Percentiles rank a stretch among this genome's conserved stretches.
These are phyloP conservation scores for Phaseolus lunatus DNA, from an alignment of 306 rosid species.

Conservation along the genomic window DNA sequence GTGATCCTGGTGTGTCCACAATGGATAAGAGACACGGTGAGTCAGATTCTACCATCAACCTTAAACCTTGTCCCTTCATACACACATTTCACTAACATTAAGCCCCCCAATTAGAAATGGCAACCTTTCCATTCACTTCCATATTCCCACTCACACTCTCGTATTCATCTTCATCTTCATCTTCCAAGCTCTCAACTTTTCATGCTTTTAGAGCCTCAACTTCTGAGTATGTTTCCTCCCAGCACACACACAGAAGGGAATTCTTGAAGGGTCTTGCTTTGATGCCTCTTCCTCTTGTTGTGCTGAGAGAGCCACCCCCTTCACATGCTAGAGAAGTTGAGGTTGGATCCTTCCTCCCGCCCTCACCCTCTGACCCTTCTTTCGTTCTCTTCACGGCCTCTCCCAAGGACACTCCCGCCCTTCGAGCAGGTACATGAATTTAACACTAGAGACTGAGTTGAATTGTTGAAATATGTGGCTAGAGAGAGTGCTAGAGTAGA, in stretches of 20 bases:
- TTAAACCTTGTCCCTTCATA: slow-evolving; percentile 40
- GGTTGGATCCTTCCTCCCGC: slow-evolving; percentile 87
- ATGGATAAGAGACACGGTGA: slow-evolving; percentile 42
- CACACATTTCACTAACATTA: not conserved
- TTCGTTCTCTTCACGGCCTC: slow-evolving; percentile 91
- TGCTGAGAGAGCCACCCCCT: slow-evolving; percentile 45
- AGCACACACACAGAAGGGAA: slow-evolving; percentile 61
- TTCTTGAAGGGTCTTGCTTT: slow-evolving; percentile 63
- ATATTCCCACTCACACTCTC: slow-evolving; percentile 37
- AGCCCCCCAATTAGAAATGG: slow-evolving; percentile 47
- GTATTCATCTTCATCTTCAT: slow-evolving; percentile 27
- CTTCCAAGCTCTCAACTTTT: slow-evolving; percentile 25
- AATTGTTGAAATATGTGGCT: not conserved
- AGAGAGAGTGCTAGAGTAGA: not conserved
- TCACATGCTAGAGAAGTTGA: slow-evolving; percentile 70
- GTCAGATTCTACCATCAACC: slow-evolving; percentile 15
- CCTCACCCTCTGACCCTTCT: slow-evolving; percentile 74
- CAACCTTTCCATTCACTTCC: slow-evolving; percentile 48
- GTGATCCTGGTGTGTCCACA: slow-evolving; percentile 33
- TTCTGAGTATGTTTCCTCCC: slow-evolving; percentile 35
- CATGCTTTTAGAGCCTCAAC: slow-evolving; percentile 48
- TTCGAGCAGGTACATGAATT: slow-evolving; percentile 83
- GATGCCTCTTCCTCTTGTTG: slow-evolving; percentile 62
- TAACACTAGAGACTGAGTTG: not conserved
- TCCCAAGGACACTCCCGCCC: slow-evolving; percentile 91